Conservation (phyloP, 2,329 filamentous ascomycete genomes). For the Fusarium subtropicale region DNA sequence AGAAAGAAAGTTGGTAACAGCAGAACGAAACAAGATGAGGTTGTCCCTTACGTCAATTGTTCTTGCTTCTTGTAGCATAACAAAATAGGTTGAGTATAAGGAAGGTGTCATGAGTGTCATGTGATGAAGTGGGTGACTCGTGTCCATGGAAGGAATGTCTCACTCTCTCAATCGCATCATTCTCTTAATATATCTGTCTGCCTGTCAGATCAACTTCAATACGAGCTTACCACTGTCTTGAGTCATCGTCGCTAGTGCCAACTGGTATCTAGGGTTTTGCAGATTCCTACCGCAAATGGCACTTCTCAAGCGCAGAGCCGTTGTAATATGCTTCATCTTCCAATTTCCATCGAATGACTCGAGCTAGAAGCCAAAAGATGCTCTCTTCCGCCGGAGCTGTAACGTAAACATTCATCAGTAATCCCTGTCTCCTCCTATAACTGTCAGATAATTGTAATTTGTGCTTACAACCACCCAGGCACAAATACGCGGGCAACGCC, state of each 20-base stretch:
- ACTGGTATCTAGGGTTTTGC: neutral
- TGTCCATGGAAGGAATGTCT: constrained; percentile 2
- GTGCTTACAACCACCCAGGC: constrained; percentile 49
- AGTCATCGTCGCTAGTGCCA: neutral
- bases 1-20: neutral
- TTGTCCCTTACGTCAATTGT: neutral
- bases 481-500: constrained; percentile 71
- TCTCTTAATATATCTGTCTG: neutral
- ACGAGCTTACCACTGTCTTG: neutral
- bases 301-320: constrained; percentile 50
- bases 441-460: neutral
- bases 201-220: neutral
- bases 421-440: constrained; percentile 32
- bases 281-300: constrained; percentile 36
- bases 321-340: constrained; percentile 65
- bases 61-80: neutral
- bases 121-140: constrained; percentile 29
- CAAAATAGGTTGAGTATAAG: neutral
- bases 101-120: constrained; percentile 25
- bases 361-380: constrained; percentile 60
- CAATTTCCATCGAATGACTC: constrained; percentile 54
- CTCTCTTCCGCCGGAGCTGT: constrained; percentile 70
- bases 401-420: constrained; percentile 71
- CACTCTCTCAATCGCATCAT: neutral
- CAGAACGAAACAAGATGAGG: neutral